Evolutionary conservation across 2,329 filamentous ascomycete species (phyloP).

Genomic region (Talaromyces sp.): DNA sequence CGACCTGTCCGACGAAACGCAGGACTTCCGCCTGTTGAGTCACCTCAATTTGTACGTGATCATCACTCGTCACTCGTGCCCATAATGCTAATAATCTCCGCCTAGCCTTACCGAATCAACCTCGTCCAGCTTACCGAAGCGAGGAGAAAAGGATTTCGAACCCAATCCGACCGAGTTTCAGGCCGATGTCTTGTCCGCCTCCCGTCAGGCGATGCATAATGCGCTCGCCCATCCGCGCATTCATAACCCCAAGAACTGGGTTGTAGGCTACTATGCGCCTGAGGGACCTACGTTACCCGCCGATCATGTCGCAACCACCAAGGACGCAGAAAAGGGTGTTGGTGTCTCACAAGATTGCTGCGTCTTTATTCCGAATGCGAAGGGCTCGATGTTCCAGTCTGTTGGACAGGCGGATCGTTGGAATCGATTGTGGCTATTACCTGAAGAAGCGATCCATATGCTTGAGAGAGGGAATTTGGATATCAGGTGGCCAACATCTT

Average conservation of each 20-base stretch:
- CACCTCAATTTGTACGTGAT: slow-evolving; percentile 54
- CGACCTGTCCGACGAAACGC: slow-evolving; percentile 74
- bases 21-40: slow-evolving; percentile 79
- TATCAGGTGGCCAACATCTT: slow-evolving; percentile 73
- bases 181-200: slow-evolving; percentile 74
- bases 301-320: slow-evolving; percentile 14
- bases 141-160: slow-evolving; percentile 97
- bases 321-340: slow-evolving; percentile 16
- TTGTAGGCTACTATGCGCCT: slow-evolving; percentile 74
- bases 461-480: slow-evolving; percentile 87
- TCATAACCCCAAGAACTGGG: slow-evolving; percentile 68
- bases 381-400: slow-evolving; percentile 71
- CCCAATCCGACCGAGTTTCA: slow-evolving; percentile 85
- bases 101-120: slow-evolving; percentile 36
- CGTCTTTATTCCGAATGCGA: slow-evolving; percentile 72
- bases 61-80: too few species aligned
- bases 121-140: slow-evolving; percentile 68
- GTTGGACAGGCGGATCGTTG: slow-evolving; percentile 71
- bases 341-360: slow-evolving; percentile 37
- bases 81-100: slow-evolving; percentile 38
- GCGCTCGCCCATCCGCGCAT: slow-evolving; percentile 77
- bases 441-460: slow-evolving; percentile 88
- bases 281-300: slow-evolving; percentile 45
- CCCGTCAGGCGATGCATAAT: slow-evolving; percentile 84
- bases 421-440: slow-evolving; percentile 77